Evolutionary conservation across 768 basidiomycete genomes (phyloP), one percentile per base, ranked within the genome.

Genomic region (Fomitopsis serialis): DNA sequence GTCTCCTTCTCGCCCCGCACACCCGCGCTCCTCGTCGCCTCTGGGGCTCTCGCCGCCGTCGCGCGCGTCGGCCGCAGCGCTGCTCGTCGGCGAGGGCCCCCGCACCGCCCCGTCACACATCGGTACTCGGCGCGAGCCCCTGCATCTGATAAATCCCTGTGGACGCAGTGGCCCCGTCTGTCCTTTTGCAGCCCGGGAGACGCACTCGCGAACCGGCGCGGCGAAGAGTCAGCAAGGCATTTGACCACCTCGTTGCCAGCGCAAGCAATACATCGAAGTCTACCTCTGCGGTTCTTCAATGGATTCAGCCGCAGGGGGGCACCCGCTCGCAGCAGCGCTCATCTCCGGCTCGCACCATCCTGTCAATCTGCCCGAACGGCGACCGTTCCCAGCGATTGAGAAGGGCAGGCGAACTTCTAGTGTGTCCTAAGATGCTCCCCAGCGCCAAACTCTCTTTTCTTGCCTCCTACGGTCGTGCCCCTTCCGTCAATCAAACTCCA

Each of bases 201-300:
- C 37, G 37, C 19, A 40, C 37, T 40, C 15, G 37, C 37, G 37
- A 40, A 40, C 6, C 37, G 19, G 37, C 15, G 37, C 37, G 37
- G 37, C 37, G 37, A 40, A 40, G 15, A 7, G 15, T 40, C 37
- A 40, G 37, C 37, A 17, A 40, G 37, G 15, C 48, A 49, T 3
- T 49, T 49, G 48, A 49, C 48, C 48, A n/a, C 48, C 48, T 49
- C 48, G 48, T 49, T 49, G 48, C 36, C n/a, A 32, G 37, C 48
- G 34, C 48, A 37, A 36, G 19, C 48, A 37, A 49, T 27, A 37
- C 48, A 49, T 49, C 34, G 48, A 49, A 49, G 48, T 22, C 48
- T 13, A 23, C n/a, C n/a, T 34, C 13, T 19, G 8, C 15, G 23
- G 6, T 11, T 32, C 17, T 11, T 34, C 48, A 19, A 49, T 49